Conservation (phyloP, 78 protist species). For the Bodo saltans region DNA sequence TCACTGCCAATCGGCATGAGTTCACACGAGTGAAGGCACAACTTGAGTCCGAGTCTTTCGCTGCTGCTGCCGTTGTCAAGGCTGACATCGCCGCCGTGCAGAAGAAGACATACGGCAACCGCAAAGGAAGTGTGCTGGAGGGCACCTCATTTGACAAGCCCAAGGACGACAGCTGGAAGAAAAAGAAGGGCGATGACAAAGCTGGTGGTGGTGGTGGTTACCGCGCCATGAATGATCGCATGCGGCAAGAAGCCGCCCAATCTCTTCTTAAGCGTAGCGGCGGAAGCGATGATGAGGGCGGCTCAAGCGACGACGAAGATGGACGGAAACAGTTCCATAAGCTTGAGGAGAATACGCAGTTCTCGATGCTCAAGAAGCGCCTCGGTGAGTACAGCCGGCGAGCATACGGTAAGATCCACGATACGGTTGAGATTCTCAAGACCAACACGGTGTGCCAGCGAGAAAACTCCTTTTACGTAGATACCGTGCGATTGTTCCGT, state of each 20-base stretch:
- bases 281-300: not conserved
- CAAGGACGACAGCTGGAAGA: not conserved
- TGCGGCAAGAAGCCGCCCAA: not conserved
- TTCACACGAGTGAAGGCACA: constrained; percentile 52
- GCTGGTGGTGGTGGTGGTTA: constrained; percentile 12
- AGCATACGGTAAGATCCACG: constrained; percentile 31
- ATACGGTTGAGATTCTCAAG: constrained; percentile 9
- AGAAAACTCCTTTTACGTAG: constrained; percentile 96
- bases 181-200: constrained; percentile 1
- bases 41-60: constrained; percentile 55
- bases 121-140: not conserved
- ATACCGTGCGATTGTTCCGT: constrained; percentile 90
- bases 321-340: constrained; percentile 33
- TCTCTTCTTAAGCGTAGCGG: not conserved
- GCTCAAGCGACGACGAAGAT: not conserved
- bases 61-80: not conserved
- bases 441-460: constrained; percentile 91
- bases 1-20: constrained; percentile 52
- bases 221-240: not conserved
- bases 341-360: constrained; percentile 48
- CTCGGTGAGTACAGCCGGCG: constrained; percentile 65
- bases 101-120: not conserved
- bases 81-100: not conserved
- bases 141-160: not conserved
- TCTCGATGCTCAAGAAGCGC: constrained; percentile 52